Conservation (phyloP, 2,329 filamentous ascomycete species). For the Sclerotinia borealis region DNA sequence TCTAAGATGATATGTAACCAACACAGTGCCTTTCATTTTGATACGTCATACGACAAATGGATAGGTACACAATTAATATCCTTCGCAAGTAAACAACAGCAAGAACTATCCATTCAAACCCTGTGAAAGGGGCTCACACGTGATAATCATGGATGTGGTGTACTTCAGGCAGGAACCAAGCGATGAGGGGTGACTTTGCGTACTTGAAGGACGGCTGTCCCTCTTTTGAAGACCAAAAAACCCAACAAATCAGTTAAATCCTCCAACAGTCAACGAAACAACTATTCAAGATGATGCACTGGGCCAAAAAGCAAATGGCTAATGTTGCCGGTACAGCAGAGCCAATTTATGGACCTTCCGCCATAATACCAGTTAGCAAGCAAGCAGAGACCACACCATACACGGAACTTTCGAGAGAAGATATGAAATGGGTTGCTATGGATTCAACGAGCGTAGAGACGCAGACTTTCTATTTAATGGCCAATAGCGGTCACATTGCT, state of each 20-base stretch:
- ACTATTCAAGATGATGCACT: slow-evolving; percentile 70
- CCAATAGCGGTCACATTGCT: slow-evolving; percentile 69
- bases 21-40: neutral
- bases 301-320: slow-evolving; percentile 82
- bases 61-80: too few relatives aligned
- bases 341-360: slow-evolving; percentile 86
- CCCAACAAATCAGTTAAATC: slow-evolving; percentile 1
- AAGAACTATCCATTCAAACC: neutral
- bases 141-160: neutral
- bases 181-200: slow-evolving; percentile 3
- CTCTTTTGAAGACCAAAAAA: neutral
- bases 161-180: slow-evolving; percentile 5
- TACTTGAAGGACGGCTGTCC: neutral
- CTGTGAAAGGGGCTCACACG: neutral
- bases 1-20: neutral
- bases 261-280: neutral
- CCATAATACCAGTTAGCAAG: slow-evolving; percentile 77
- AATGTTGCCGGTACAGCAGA: slow-evolving; percentile 93
- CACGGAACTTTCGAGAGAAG: slow-evolving; percentile 69
- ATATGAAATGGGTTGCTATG: slow-evolving; percentile 76
- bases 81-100: neutral
- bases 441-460: slow-evolving; percentile 89
- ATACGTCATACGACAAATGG: slow-evolving; percentile 4
- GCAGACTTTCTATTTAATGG: slow-evolving; percentile 85
- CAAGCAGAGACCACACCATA: slow-evolving; percentile 74